Base-by-base conservation (phyloP, 2,329 filamentous ascomycete genomes). In the Seiridium unicorne region DNA sequence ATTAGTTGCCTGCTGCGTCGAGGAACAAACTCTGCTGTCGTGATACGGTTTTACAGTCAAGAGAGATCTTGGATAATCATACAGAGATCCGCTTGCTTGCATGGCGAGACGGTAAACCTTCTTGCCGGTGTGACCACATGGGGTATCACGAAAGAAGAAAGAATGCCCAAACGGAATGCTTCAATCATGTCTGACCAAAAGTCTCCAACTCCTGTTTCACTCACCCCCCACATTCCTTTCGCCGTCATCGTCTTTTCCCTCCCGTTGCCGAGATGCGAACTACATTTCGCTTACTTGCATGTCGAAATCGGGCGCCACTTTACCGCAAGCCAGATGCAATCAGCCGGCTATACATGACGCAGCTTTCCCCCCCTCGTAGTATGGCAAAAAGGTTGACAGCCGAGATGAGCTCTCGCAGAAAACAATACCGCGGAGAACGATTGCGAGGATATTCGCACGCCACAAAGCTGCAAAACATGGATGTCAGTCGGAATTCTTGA, bases 171-270 rank as follows among this genome's bases (percentile, higher is more conserved):
- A 42, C 7, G 13, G 38, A 42, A 26, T 26, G 18, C 18, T 13
- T 8, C 38, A 13, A 6, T 42, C 38, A 42, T 42, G 38, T 42
- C 38, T 42, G 38, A 42, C 38, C 7, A 42, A 42, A 26, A 26
- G 18, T 42, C 38, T 42, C 38, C 38, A 10, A 4, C 34, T 5
- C 5, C n/a, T 13, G 51, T 55, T 44, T 40, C 51, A 55, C 35
- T 26, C 18, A 2, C 26, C 46, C 34, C 55, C 55, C 55, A 51
- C 44, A 51, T 58, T 44, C 54, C 54, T 58, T 58, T 51, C 40
- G 49, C 55, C 47, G 40, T 51, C 38, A 48, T 26, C n/a, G 18
- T 55, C 26, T 44, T 3, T 35, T 35, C 18, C 34, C 13, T 57
- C 42, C 55, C 53, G 53, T 55, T 55, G 18, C 42, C 53, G 51